Evolutionary conservation across 345 rosid species (phyloP).

Genomic region (Lepidium africanum): DNA sequence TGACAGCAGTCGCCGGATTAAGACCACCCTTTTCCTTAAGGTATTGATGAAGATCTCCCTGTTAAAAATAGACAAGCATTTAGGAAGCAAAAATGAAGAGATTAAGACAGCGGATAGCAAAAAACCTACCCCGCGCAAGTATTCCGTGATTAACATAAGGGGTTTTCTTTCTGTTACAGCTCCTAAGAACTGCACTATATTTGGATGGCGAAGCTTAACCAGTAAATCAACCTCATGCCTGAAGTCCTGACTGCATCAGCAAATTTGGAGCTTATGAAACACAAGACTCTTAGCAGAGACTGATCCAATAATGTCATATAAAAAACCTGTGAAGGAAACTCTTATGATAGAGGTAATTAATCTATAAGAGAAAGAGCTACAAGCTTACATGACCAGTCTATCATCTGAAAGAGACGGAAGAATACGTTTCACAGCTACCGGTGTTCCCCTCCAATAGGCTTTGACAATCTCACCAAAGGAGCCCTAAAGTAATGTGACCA

Average conservation of each 20-base stretch:
- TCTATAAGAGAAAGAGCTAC: not conserved
- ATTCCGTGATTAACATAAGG: constrained; percentile 95
- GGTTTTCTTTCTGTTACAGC: constrained; percentile 99
- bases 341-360: not conserved
- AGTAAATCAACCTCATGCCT: constrained; percentile 97
- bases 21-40: constrained; percentile 93
- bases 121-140: constrained; percentile 78
- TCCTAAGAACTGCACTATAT: constrained; percentile 94
- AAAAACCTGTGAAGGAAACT: not conserved
- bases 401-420: constrained; percentile 98
- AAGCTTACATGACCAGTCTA: constrained; percentile 89
- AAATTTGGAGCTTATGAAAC: not conserved
- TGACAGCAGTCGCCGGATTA: constrained; percentile 78
- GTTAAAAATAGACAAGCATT: constrained; percentile 13
- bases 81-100: not conserved
- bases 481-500: constrained; percentile 45
- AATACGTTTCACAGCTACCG: constrained; percentile 93
- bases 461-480: constrained; percentile 97
- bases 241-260: constrained; percentile 83
- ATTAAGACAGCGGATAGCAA: constrained; percentile 3
- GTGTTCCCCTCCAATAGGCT: constrained; percentile 98
- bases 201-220: constrained; percentile 99
- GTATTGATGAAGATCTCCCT: constrained; percentile 98
- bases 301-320: not conserved
- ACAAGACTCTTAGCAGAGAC: not conserved